A percentile compares a stretch with the other conserved stretches of the same genome.
Evolutionary conservation across 2,329 filamentous ascomycete genomes (phyloP).

Genomic region (Nigrospora sphaerica): DNA sequence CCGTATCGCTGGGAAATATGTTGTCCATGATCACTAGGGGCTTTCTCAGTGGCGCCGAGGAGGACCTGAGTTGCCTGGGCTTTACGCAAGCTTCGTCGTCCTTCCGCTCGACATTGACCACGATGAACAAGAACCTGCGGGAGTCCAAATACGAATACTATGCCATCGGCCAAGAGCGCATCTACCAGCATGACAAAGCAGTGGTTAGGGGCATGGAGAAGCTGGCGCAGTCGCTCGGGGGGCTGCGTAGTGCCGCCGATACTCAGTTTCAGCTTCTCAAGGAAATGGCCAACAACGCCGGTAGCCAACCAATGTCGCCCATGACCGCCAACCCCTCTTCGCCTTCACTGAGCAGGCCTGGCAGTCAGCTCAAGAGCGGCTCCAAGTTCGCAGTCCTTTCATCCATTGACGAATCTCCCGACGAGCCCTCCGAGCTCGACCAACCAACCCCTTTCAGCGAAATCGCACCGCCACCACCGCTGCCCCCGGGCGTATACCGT

Average conservation of each 20-base stretch:
- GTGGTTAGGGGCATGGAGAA: constrained; percentile 80
- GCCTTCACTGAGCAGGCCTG: constrained; percentile 15
- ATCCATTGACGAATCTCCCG: constrained; percentile 56
- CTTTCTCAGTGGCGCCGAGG: constrained; percentile 77
- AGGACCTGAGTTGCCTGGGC: constrained; percentile 61
- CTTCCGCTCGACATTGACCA: constrained; percentile 61
- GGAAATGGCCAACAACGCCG: constrained; percentile 39
- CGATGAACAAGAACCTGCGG: constrained; percentile 68
- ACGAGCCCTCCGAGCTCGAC: constrained; percentile 44
- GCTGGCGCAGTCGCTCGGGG: constrained; percentile 82
- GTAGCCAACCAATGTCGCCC: constrained; percentile 22
- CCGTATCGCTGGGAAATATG: constrained; percentile 72
- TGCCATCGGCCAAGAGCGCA: constrained; percentile 67
- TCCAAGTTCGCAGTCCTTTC: constrained; percentile 39
- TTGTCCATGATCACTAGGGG: constrained; percentile 73
- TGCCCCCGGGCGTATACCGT: constrained; percentile 29
- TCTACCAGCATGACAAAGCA: constrained; percentile 71
- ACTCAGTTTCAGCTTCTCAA: constrained; percentile 82
- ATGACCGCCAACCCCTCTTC: constrained; percentile 19
- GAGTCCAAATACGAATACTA: constrained; percentile 91
- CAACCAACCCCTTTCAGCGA: constrained; percentile 23
- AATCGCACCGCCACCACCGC: constrained; percentile 4
- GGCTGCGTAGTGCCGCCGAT: constrained; percentile 78
- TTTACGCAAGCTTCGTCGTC: constrained; percentile 55
- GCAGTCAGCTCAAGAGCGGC: constrained; percentile 25